Percentiles rank a stretch among this genome's conserved stretches.
phyloP scores from a whole-genome alignment of 2,329 filamentous ascomycete species.

The Leptographium procerum region DNA sequence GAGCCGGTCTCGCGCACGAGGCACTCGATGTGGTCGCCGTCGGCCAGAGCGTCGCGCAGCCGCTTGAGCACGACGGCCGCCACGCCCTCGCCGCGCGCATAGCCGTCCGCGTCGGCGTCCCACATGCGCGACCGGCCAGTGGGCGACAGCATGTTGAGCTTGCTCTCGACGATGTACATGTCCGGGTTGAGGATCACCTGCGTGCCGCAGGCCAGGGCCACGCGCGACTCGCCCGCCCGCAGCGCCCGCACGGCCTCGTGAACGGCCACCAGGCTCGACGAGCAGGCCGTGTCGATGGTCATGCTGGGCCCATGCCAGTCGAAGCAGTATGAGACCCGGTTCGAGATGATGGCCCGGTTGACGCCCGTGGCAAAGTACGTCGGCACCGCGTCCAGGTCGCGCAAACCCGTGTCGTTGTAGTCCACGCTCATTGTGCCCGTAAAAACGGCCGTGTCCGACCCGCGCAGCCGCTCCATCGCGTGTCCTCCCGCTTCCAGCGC shows the following conservation, averaged over 20 bases:
- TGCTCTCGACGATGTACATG: slow-evolving; percentile 11
- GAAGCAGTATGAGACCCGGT: slow-evolving; percentile 43
- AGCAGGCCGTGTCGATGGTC: slow-evolving; percentile 41
- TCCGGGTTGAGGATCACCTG: slow-evolving; percentile 10
- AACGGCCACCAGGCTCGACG: slow-evolving; percentile 36
- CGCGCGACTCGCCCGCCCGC: slow-evolving; percentile 3
- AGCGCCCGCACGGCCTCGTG: slow-evolving; percentile 15
- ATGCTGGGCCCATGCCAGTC: slow-evolving; percentile 42
- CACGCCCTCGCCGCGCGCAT: slow-evolving; percentile 32
- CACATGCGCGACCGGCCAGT: slow-evolving; percentile 17
- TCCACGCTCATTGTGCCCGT: no score
- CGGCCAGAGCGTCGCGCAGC: slow-evolving; percentile 24
- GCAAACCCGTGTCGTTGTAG: no score
- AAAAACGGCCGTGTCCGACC: no score
- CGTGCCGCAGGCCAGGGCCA: slow-evolving; percentile 2
- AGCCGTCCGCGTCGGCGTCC: slow-evolving; percentile 29
- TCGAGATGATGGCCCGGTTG: slow-evolving; percentile 24
- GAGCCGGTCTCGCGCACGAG: slow-evolving; percentile 19
- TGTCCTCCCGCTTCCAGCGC: no score
- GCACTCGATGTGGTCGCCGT: slow-evolving; percentile 24
- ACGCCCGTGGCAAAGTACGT: background rate
- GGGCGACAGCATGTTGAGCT: slow-evolving; percentile 10
- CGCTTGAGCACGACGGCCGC: slow-evolving; percentile 25
- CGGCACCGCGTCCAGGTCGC: no score
- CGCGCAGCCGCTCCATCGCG: no score